phyloP scores from a whole-genome alignment of 768 basidiomycete species.

The Lactifluus piperatus region DNA sequence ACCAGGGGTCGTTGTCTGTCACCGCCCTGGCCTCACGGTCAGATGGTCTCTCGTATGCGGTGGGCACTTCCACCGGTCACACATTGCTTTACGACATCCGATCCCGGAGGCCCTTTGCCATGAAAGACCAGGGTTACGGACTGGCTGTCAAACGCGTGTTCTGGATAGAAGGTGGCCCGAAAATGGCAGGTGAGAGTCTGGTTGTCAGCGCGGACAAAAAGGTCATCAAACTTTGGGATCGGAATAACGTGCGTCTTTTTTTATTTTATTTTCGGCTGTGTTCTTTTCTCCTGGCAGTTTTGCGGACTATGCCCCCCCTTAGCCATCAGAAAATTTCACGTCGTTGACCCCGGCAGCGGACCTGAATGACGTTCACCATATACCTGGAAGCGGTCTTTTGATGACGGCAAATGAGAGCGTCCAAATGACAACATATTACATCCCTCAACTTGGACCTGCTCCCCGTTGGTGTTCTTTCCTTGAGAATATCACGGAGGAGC shows the following conservation, averaged over 20 bases:
- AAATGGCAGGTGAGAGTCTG: slow-evolving; percentile 81
- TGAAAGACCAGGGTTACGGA: slow-evolving; percentile 97
- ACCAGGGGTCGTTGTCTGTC: slow-evolving; percentile 45
- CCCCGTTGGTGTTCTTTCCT: slow-evolving; percentile 97
- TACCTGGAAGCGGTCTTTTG: slow-evolving; percentile 82
- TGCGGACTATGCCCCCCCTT: not conserved
- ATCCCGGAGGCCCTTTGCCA: slow-evolving; percentile 68
- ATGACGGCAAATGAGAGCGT: slow-evolving; percentile 96
- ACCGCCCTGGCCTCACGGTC: slow-evolving; percentile 78
- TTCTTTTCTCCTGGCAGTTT: slow-evolving; percentile 23
- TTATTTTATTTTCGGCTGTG: slow-evolving; percentile 27
- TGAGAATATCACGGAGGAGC: slow-evolving; percentile 96
- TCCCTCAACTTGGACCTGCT: slow-evolving; percentile 93
- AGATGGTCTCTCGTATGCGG: slow-evolving; percentile 89
- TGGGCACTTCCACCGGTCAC: slow-evolving; percentile 94
- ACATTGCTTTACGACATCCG: slow-evolving; percentile 93
- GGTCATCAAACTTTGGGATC: slow-evolving; percentile 96
- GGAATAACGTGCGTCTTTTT: slow-evolving; percentile 51
- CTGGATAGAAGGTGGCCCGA: slow-evolving; percentile 85
- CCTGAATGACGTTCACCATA: slow-evolving; percentile 83
- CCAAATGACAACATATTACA: slow-evolving; percentile 88
- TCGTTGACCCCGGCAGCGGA: slow-evolving; percentile 89
- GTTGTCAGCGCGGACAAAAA: slow-evolving; percentile 92
- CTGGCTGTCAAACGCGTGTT: slow-evolving; percentile 73
- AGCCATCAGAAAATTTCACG: slow-evolving; percentile 82